Conservation (phyloP, 345 rosid genomes). For the Lepidium didymum region DNA sequence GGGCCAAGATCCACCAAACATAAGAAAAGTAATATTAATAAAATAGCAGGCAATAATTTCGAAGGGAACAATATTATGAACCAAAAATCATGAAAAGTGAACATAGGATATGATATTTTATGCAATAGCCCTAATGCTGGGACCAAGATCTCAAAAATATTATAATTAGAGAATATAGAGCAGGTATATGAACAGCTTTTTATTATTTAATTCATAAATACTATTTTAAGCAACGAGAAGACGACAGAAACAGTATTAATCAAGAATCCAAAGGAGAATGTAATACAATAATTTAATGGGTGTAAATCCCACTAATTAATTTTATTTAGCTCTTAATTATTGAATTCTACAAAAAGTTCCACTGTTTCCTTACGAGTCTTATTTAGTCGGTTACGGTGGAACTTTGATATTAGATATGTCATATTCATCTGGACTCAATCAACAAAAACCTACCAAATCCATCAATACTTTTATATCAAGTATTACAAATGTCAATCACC, state of each 20-base stretch:
- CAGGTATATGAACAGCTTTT: background rate
- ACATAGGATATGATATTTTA: conserved; percentile 14
- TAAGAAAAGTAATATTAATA: background rate
- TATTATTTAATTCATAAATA: background rate
- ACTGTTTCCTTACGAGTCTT: background rate
- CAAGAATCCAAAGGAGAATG: conserved; percentile 24
- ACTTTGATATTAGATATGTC: background rate
- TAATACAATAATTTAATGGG: background rate
- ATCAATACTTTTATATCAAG: background rate
- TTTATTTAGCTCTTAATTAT: background rate
- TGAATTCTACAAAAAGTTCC: background rate
- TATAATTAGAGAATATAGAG: conserved; percentile 12
- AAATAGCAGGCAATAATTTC: background rate
- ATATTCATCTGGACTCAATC: background rate
- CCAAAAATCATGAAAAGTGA: conserved; percentile 17
- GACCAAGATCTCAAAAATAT: background rate
- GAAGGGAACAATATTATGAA: background rate
- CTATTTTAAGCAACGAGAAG: background rate
- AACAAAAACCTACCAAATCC: background rate
- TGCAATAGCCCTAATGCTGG: background rate
- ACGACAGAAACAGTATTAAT: conserved; percentile 7
- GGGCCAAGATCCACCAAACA: background rate
- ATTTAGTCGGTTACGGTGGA: background rate
- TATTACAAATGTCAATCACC: background rate
- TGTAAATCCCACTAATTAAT: background rate